Evolutionary conservation across 257 asterid genomes (phyloP).

Genomic region (Cruciata laevipes): DNA sequence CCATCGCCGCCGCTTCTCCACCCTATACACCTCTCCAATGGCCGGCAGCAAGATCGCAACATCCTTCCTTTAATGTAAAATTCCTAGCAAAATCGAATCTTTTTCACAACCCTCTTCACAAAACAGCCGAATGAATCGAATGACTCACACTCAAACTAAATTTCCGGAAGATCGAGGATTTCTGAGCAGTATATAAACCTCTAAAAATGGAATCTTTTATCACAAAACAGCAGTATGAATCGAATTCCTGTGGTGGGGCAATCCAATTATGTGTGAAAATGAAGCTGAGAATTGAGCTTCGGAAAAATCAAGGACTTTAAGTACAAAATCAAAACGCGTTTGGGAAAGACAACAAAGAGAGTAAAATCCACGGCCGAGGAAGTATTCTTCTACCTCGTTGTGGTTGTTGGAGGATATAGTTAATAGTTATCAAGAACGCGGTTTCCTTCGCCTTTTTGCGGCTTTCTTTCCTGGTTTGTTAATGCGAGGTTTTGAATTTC

Average conservation of each 20-base stretch:
- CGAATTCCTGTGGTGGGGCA: neutral
- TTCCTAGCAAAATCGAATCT: neutral
- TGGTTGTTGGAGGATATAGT: neutral
- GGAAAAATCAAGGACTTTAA: neutral
- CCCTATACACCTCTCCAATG: slow-evolving; percentile 54
- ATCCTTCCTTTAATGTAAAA: slow-evolving; percentile 13
- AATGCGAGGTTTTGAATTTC: neutral
- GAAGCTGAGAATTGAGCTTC: neutral
- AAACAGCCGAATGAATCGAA: neutral
- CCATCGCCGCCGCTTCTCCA: slow-evolving; percentile 54
- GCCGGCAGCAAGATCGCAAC: slow-evolving; percentile 60
- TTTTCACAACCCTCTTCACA: neutral
- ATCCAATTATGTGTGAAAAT: neutral
- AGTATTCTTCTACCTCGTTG: neutral
- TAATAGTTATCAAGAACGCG: slow-evolving; percentile 4
- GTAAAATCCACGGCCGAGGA: slow-evolving; percentile 1
- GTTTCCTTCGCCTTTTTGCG: neutral
- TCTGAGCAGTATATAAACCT: neutral
- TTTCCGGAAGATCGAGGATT: neutral
- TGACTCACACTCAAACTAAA: neutral
- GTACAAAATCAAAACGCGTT: neutral
- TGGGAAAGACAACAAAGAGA: neutral
- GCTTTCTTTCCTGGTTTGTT: neutral
- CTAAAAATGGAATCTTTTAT: neutral
- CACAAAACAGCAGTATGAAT: neutral